phyloP scores from a whole-genome alignment of 208 protist species.

The Herpetomonas tarakana region DNA sequence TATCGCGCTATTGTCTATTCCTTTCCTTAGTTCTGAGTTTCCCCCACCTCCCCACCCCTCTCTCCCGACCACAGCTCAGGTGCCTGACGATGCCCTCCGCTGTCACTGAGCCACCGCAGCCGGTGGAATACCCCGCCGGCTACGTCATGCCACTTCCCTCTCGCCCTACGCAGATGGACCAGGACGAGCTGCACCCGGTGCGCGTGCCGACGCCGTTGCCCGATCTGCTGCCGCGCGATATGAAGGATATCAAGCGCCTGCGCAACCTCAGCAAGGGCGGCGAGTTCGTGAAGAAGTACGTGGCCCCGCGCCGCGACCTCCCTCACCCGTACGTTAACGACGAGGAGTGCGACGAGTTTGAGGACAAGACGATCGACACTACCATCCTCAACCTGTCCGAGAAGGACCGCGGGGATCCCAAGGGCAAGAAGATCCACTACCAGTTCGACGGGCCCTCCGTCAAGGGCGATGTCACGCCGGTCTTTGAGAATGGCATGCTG shows the following conservation, averaged over 20 bases:
- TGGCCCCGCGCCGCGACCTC: conserved; percentile 48
- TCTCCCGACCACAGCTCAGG: too few species aligned
- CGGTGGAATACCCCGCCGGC: conserved; percentile 28
- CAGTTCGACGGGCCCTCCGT: conserved; percentile 40
- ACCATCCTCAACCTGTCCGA: conserved; percentile 45
- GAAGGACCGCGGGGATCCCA: conserved; percentile 14
- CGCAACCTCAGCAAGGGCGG: conserved; percentile 51
- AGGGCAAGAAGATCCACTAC: conserved; percentile 18
- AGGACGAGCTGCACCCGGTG: conserved; percentile 58
- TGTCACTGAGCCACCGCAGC: conserved; percentile 21
- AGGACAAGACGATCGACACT: conserved; percentile 67
- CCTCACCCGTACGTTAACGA: conserved; percentile 79
- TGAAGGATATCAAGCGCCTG: conserved; percentile 72
- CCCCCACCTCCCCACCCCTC: too few species aligned
- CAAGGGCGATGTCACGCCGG: conserved; percentile 38
- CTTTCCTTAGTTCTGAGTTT: too few species aligned
- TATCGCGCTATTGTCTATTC: too few species aligned
- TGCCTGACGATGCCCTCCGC: neutral
- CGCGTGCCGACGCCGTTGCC: conserved; percentile 54
- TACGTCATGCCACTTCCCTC: conserved; percentile 52
- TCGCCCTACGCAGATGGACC: conserved; percentile 22
- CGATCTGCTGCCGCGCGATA: conserved; percentile 64
- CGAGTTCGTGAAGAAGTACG: conserved; percentile 47
- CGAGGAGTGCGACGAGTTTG: conserved; percentile 80
- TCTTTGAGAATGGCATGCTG: conserved; percentile 69